Evolutionary conservation across 2,329 filamentous ascomycete species (phyloP).

Genomic region (Pestalotiopsis sp.): DNA sequence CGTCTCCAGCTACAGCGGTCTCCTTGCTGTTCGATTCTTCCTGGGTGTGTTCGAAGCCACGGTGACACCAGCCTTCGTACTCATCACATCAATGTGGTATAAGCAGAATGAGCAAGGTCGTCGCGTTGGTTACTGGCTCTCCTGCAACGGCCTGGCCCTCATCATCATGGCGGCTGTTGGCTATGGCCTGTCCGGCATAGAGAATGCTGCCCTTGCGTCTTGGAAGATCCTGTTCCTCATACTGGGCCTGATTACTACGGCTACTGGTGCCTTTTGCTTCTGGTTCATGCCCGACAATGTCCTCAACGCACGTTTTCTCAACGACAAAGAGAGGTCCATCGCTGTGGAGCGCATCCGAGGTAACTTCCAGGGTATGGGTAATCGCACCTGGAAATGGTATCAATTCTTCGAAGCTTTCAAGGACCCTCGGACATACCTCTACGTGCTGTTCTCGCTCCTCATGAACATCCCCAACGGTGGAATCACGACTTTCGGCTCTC

Average conservation of each 20-base stretch:
- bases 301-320: not conserved
- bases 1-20: not conserved
- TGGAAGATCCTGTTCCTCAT: constrained; percentile 9
- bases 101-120: constrained; percentile 6
- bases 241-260: not conserved
- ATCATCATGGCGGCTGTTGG: not conserved
- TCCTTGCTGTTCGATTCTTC: constrained; percentile 1
- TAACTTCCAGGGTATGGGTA: constrained; percentile 4
- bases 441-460: not conserved
- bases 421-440: not conserved
- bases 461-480: constrained; percentile 5
- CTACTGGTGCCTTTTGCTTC: not conserved
- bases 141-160: not conserved
- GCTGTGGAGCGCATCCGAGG: not conserved
- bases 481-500: constrained; percentile 6
- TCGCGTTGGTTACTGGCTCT: not conserved
- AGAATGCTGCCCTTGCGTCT: not conserved
- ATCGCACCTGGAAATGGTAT: constrained; percentile 5
- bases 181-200: not conserved
- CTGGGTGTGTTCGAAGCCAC: not conserved
- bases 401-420: not conserved
- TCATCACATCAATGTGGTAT: constrained; percentile 6
- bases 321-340: not conserved
- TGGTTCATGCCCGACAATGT: constrained; percentile 1
- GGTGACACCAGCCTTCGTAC: constrained; percentile 1